Evolutionary conservation across 208 protist genomes (phyloP).

Genomic region (Trypanosoma boissoni): DNA sequence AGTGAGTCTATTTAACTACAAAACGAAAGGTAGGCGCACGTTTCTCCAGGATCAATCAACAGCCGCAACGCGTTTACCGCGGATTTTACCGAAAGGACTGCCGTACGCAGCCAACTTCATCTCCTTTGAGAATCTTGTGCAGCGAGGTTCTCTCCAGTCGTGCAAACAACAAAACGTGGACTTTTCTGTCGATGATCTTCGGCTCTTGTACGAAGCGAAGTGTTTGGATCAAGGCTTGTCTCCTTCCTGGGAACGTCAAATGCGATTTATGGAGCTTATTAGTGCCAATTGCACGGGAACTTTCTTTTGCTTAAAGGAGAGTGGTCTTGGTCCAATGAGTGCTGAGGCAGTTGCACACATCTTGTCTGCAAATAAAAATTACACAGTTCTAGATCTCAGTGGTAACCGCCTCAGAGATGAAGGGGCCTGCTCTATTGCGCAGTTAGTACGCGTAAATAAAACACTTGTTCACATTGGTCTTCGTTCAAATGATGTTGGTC

Average conservation of each 20-base stretch:
- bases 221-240: conserved; percentile 83
- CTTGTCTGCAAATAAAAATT: conserved; percentile 74
- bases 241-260: conserved; percentile 84
- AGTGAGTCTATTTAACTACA: conserved; percentile 62
- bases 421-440: conserved; percentile 74
- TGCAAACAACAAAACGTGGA: conserved; percentile 59
- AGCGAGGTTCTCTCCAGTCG: conserved; percentile 49
- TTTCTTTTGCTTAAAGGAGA: conserved; percentile 87
- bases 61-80: conserved; percentile 45
- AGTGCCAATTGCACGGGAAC: conserved; percentile 84
- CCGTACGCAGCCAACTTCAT: conserved; percentile 86
- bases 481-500: conserved; percentile 90
- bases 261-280: conserved; percentile 91
- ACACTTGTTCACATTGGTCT: conserved; percentile 84
- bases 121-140: conserved; percentile 77
- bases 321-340: conserved; percentile 70
- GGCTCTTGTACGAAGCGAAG: conserved; percentile 79
- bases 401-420: conserved; percentile 90
- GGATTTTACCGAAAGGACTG: conserved; percentile 77
- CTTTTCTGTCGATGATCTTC: conserved; percentile 74
- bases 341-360: conserved; percentile 80
- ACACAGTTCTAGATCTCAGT: conserved; percentile 88
- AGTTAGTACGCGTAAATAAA: conserved; percentile 69
- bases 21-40: conserved; percentile 48
- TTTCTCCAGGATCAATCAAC: conserved; percentile 69